Evolutionary conservation across 2,329 filamentous ascomycete genomes (phyloP).

Genomic region (Nemania abortiva): DNA sequence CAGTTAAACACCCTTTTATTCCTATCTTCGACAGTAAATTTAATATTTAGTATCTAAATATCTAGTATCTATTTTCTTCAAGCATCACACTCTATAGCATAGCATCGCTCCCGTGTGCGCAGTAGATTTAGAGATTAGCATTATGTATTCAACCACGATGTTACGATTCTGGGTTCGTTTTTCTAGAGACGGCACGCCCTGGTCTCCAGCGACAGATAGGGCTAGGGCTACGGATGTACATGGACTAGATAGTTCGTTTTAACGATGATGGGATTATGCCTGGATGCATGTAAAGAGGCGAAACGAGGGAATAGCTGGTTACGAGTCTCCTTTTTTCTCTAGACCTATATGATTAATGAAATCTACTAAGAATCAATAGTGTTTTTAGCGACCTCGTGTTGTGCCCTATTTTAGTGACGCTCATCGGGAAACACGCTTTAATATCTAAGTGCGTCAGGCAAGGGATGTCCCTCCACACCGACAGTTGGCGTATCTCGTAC

Average conservation of each 20-base stretch:
- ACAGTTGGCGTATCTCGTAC: too few species aligned
- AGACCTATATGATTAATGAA: conserved; percentile 14
- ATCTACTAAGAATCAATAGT: conserved; percentile 1
- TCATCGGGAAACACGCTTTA: not conserved
- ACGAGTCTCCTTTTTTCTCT: conserved; percentile 20
- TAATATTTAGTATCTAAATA: conserved; percentile 38
- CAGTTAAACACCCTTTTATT: not conserved
- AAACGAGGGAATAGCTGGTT: not conserved
- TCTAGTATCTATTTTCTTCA: conserved; percentile 12
- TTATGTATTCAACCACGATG: conserved; percentile 8
- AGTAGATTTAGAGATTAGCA: conserved; percentile 17
- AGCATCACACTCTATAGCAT: not conserved
- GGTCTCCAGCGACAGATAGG: not conserved
- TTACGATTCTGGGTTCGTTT: conserved; percentile 1
- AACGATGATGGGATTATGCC: not conserved
- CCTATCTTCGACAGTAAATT: conserved; percentile 15
- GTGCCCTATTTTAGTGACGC: not conserved
- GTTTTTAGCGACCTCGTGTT: not conserved
- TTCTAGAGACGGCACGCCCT: not conserved
- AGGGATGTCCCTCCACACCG: not conserved
- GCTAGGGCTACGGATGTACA: conserved; percentile 8
- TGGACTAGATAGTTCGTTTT: conserved; percentile 1
- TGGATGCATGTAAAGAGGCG: not conserved
- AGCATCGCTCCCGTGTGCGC: conserved; percentile 10
- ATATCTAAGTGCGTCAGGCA: not conserved